Conservation (phyloP, 768 basidiomycete species). For the Pholiota microspora region DNA sequence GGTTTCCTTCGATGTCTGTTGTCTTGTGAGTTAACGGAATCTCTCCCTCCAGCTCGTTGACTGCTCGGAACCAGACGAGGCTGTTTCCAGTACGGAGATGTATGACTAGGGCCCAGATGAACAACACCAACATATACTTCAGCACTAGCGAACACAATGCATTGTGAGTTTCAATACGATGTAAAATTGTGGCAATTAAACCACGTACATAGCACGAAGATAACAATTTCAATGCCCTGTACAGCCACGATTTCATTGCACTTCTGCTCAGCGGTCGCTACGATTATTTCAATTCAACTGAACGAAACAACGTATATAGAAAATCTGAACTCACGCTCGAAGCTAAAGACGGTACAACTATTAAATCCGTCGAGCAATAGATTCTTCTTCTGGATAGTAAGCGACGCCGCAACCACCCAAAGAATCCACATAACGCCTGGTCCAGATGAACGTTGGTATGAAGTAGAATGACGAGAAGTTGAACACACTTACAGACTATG, state of each 20-base stretch:
- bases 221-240: neutral
- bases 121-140: neutral
- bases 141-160: neutral
- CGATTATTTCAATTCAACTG: too few species aligned
- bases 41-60: neutral
- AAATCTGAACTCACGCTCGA: neutral
- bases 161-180: neutral
- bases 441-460: neutral
- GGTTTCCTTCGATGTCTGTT: neutral
- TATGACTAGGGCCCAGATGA: neutral
- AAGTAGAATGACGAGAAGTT: neutral
- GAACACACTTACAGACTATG: neutral
- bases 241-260: conserved; percentile 1
- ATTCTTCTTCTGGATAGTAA: neutral
- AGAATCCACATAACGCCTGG: neutral
- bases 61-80: neutral
- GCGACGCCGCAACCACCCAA: neutral
- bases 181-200: neutral
- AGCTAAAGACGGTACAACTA: neutral
- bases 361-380: neutral
- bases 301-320: neutral
- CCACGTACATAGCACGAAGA: conserved; percentile 1
- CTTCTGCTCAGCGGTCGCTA: neutral
- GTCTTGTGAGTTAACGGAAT: conserved; percentile 1
- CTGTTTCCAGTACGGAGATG: neutral